phyloP scores from a whole-genome alignment of 345 rosid species.

The Carallia pectinifolia region DNA sequence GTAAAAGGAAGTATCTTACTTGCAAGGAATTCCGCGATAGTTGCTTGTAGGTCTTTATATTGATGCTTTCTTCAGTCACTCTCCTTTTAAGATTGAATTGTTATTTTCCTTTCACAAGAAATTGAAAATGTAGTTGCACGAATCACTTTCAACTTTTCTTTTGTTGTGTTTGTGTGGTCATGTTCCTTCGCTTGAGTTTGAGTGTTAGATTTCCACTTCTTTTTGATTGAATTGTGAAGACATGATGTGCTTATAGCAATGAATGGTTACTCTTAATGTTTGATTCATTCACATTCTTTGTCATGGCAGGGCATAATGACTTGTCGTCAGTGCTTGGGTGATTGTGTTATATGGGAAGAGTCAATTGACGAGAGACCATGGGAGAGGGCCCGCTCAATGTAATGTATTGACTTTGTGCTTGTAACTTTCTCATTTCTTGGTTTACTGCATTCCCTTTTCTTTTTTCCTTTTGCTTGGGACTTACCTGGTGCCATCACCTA shows the following conservation, averaged over 20 bases:
- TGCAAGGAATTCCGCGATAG: too few relatives aligned
- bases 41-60: too few relatives aligned
- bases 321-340: conserved; percentile 75
- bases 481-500: neutral
- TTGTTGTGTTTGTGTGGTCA: too few relatives aligned
- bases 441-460: neutral
- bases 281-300: neutral
- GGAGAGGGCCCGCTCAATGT: conserved; percentile 94
- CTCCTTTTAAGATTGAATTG: too few relatives aligned
- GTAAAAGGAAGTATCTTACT: neutral
- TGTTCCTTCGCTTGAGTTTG: too few relatives aligned
- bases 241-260: neutral
- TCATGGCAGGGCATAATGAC: conserved; percentile 72
- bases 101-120: too few relatives aligned
- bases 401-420: conserved; percentile 16
- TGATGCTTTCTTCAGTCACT: too few relatives aligned
- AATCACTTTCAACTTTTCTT: too few relatives aligned
- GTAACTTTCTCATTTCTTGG: neutral
- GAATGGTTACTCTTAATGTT: neutral
- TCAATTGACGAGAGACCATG: conserved; percentile 88
- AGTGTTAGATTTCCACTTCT: too few relatives aligned
- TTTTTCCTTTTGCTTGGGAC: neutral
- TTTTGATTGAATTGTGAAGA: neutral
- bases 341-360: conserved; percentile 95
- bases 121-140: too few relatives aligned